These are phyloP conservation scores for Tetraselmis chui DNA, from an alignment of 139 green algal genomes.

Conservation along the genomic window DNA sequence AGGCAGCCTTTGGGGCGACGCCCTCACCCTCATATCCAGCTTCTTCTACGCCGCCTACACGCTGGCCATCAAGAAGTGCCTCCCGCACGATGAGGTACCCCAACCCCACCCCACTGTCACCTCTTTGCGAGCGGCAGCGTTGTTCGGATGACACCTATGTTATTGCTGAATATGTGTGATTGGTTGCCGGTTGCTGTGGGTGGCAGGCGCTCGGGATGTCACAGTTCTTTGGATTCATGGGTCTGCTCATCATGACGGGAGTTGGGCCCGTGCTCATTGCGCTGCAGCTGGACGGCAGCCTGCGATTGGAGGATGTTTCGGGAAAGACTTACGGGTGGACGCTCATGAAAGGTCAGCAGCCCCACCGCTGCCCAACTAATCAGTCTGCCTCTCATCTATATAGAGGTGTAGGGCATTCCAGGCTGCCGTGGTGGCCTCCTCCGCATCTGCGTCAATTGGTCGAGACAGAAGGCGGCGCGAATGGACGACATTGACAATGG, in stretches of 20 bases:
- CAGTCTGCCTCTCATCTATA: too few species aligned
- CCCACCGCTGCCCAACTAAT: not conserved
- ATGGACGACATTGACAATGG: too few species aligned
- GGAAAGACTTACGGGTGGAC: not conserved
- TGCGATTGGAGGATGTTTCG: slow-evolving; percentile 22
- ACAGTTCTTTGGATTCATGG: slow-evolving; percentile 78
- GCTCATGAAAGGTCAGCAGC: not conserved
- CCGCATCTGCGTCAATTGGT: too few species aligned
- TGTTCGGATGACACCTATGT: slow-evolving; percentile 23
- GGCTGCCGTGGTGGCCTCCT: too few species aligned
- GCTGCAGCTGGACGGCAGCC: slow-evolving; percentile 9
- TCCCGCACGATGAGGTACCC: slow-evolving; percentile 46
- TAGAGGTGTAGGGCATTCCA: slow-evolving; percentile 28
- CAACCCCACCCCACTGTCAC: not conserved
- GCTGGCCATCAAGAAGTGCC: slow-evolving; percentile 46
- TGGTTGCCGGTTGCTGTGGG: too few species aligned
- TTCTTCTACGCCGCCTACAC: slow-evolving; percentile 84
- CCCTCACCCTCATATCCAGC: slow-evolving; percentile 66
- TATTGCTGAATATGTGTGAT: too few species aligned
- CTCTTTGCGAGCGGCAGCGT: not conserved
- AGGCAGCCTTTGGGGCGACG: slow-evolving; percentile 51
- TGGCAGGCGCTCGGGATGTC: slow-evolving; percentile 26
- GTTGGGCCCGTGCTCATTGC: slow-evolving; percentile 39
- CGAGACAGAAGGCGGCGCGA: too few species aligned
- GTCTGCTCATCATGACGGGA: slow-evolving; percentile 48